Conservation (phyloP, 2,329 filamentous ascomycete species). For the Diaporthe caulivora region DNA sequence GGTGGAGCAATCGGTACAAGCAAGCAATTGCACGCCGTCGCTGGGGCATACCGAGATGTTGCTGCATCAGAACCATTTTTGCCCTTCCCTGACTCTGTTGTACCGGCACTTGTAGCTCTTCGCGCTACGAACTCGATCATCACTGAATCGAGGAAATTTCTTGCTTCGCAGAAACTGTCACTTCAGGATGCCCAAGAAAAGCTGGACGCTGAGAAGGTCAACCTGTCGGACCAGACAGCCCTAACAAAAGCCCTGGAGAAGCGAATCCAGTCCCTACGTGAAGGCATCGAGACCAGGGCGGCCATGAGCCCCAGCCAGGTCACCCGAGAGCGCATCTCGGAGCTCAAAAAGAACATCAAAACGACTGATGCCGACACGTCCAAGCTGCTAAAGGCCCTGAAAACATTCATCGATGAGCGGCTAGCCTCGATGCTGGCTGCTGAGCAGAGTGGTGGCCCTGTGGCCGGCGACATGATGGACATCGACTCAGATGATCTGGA, state of each 20-base stretch:
- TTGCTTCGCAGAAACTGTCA: constrained; percentile 58
- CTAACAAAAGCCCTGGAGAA: constrained; percentile 66
- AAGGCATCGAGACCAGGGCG: constrained; percentile 67
- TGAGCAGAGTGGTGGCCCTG: constrained; percentile 85
- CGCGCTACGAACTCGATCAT: constrained; percentile 75
- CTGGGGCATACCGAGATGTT: constrained; percentile 74
- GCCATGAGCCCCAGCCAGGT: constrained; percentile 72
- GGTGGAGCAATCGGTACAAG: constrained; percentile 4
- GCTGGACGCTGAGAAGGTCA: constrained; percentile 64
- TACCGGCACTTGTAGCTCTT: constrained; percentile 79
- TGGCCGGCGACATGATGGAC: constrained; percentile 80
- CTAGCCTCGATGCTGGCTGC: constrained; percentile 83
- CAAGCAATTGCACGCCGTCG: constrained; percentile 60
- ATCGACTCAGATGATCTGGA: constrained; percentile 70
- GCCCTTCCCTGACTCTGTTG: constrained; percentile 73
- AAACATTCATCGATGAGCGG: constrained; percentile 77
- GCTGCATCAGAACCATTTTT: constrained; percentile 73
- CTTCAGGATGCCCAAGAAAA: constrained; percentile 58
- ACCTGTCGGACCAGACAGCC: constrained; percentile 66
- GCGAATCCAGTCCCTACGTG: constrained; percentile 70
- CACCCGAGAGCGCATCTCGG: constrained; percentile 71
- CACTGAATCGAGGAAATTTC: constrained; percentile 71
- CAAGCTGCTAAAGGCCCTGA: constrained; percentile 72
- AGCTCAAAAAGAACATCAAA: constrained; percentile 70
- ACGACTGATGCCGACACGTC: constrained; percentile 72